Evolutionary conservation across 768 basidiomycete species (phyloP).

Genomic region (Sporobolomyces pararoseus): DNA sequence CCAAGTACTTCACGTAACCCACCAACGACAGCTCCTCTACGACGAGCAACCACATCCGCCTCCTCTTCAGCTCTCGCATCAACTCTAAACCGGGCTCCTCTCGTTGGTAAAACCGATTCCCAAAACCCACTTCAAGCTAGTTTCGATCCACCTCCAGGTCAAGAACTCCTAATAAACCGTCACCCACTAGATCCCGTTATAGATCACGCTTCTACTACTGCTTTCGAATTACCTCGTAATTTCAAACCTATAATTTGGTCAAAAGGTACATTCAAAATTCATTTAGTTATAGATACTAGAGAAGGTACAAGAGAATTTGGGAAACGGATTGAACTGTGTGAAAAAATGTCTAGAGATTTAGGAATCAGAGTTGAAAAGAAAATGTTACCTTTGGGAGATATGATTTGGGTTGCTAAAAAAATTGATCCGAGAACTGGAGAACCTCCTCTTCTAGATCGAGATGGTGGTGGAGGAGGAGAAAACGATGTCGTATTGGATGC

Average conservation of each 20-base stretch:
- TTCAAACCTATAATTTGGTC: slow-evolving; percentile 47
- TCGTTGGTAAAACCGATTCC: background rate
- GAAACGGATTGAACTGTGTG: slow-evolving; percentile 46
- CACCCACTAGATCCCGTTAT: slow-evolving; percentile 40
- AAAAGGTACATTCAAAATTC: slow-evolving; percentile 50
- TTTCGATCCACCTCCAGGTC: background rate
- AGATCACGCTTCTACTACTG: background rate
- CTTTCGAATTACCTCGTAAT: background rate
- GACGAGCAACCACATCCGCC: no score
- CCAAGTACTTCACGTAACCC: background rate
- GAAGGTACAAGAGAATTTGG: slow-evolving; percentile 48
- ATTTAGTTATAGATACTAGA: slow-evolving; percentile 51
- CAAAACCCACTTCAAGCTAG: slow-evolving; percentile 10
- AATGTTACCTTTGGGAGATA: slow-evolving; percentile 52
- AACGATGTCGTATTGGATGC: slow-evolving; percentile 53
- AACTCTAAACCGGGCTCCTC: no score
- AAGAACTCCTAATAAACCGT: slow-evolving; percentile 18
- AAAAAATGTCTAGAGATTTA: slow-evolving; percentile 44
- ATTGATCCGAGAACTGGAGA: slow-evolving; percentile 21
- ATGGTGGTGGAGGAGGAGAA: slow-evolving; percentile 44
- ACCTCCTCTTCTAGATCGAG: no score
- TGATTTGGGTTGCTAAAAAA: slow-evolving; percentile 51
- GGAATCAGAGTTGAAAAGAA: slow-evolving; percentile 49
- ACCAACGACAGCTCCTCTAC: no score
- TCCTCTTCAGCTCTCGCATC: background rate